Base-by-base conservation (phyloP, 75 land plant genomes). In the Picea sitchensis region DNA sequence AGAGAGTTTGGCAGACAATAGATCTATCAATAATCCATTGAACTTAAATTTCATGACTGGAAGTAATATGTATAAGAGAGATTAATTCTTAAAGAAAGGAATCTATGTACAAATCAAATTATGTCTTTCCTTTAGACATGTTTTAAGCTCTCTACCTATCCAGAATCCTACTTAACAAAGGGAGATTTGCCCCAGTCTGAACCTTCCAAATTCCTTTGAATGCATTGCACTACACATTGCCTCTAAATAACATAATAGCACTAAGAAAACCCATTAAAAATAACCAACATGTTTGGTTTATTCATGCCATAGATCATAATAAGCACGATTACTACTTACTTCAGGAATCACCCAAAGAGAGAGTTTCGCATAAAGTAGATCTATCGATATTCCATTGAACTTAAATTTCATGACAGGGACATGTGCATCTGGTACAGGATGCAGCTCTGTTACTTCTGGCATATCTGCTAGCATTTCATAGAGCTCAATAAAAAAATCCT, bases 341-440 rank as follows among this genome's bases (percentile, higher is more conserved):
- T 95, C 99, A 78, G 99, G 98, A 80, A 96, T 90, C 12, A 87
- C 91, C 93, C 93, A 91, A 30, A 89, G 83, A 15, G 99, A 75
- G 36, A 96, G 85, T 76, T 86, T 91, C 75, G 99, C 99, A 88
- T 96, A 96, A 21, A 96, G 86, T 69, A 96, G 89, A 84, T 96
- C 99, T 59, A 96, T 92, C 3, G 97, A 92, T 69, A 96, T 90
- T 1, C 95, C 99, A 74, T 75, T 85, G 79, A 96, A 94, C 74
- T 96, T 95, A 80, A 96, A 96, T 78, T 81, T 90, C 95, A 96
- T 81, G 30, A 96, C 95, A 14, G 98, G 99, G 4, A 96, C 99
- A 88, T 96, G 93, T 61, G 97, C 99, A 87, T 94, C 99, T 77
- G 97, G 97, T 32, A 96, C 95, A 79, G 98, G 93, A 78, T 94